Base-by-base conservation (phyloP, 352 stramenopile genomes). In the Globisporangium lucens region DNA sequence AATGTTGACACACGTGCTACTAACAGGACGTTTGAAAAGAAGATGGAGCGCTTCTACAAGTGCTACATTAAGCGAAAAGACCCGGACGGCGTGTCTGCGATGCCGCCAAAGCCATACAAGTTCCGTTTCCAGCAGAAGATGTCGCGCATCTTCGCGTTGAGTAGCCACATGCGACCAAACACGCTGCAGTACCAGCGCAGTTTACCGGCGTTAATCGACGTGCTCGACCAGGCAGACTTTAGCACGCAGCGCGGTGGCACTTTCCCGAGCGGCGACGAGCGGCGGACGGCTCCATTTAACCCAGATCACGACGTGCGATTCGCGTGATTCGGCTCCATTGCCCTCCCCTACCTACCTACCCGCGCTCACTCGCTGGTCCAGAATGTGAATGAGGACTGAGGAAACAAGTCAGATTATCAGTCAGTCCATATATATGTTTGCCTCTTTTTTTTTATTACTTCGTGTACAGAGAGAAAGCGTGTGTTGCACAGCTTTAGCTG, bases 31-130 rank as follows among this genome's bases (percentile, higher is more conserved):
- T 80, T 94, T 66, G 80, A 96, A 61, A 97, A 97, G 75, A 94
- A 94, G 63, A 85, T 94, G 75, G 91, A 97, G 72, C 83, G 89
- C 3, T 96, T 96, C 68, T 96, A 95, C 80, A 97, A 97, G 76
- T 86, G 80, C 55, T 80, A 88, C 63, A 71, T 97, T 65, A 95
- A 96, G 75, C 86, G 86, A 7, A 95, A 95, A 71, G 88, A 96
- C 68, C 77, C 85, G 0, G 87, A 96, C 60, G 90, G 90, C 20
- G 85, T 97, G 53, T 96, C 87, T 2, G 90, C 90, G 17, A 82
- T 96, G 72, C 85, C 89, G 10, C 89, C 90, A 5, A 94, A 95
- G 75, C 86, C 87, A 33, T 97, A 97, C 73, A 95, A 94, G 74
- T 92, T 95, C 70, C 89, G 90, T 2, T 97, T 97, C 71, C 89